Evolutionary conservation across 768 basidiomycete genomes (phyloP).

Genomic region (Tylopilus felleus): DNA sequence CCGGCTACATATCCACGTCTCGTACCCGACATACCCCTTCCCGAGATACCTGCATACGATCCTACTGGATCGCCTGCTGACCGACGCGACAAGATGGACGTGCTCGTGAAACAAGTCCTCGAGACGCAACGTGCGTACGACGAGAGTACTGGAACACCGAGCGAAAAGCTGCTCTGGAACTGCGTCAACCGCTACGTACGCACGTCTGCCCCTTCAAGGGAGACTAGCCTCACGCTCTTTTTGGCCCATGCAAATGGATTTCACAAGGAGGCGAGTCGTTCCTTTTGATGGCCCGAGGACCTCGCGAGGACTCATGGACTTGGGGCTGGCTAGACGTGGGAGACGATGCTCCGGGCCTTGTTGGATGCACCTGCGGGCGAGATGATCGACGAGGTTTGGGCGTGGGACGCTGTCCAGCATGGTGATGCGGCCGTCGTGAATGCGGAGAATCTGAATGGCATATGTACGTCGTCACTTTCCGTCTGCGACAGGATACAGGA

Average conservation of each 20-base stretch:
- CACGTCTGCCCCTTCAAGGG: neutral
- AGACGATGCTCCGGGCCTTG: slow-evolving; percentile 57
- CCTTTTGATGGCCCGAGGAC: neutral
- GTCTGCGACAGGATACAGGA: neutral
- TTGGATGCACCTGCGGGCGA: slow-evolving; percentile 40
- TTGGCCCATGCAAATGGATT: slow-evolving; percentile 86
- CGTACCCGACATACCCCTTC: slow-evolving; percentile 22
- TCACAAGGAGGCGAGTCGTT: slow-evolving; percentile 69
- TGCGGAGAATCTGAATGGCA: slow-evolving; percentile 44
- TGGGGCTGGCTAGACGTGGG: slow-evolving; percentile 62
- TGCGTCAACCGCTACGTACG: slow-evolving; percentile 67
- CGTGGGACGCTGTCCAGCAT: slow-evolving; percentile 80
- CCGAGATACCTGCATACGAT: slow-evolving; percentile 14
- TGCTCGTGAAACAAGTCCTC: slow-evolving; percentile 19
- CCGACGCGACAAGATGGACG: slow-evolving; percentile 9
- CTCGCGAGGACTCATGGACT: neutral
- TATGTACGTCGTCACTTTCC: slow-evolving; percentile 47
- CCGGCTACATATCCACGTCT: slow-evolving; percentile 29
- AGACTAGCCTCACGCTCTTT: slow-evolving; percentile 56
- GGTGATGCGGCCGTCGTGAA: slow-evolving; percentile 84
- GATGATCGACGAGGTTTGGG: slow-evolving; percentile 71
- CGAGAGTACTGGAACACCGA: slow-evolving; percentile 13
- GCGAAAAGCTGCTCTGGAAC: slow-evolving; percentile 54
- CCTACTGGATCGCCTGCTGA: neutral
- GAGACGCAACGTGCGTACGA: slow-evolving; percentile 13